Conservation (phyloP, 805 yeast genomes). For the Cyberlindnera nakhonratchasimensis region DNA sequence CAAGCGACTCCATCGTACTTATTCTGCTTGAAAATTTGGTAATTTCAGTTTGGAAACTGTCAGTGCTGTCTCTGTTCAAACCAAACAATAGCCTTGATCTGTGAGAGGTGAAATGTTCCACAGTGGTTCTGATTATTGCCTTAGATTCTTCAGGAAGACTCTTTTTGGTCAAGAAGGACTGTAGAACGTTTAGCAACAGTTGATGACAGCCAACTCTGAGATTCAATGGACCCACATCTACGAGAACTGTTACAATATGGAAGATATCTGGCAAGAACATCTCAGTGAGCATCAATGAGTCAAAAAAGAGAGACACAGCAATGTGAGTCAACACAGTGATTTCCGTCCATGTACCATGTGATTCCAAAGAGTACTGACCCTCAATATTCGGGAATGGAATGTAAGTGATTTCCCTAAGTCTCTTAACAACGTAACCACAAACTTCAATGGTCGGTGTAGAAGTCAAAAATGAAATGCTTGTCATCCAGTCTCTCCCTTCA, state of each 20-base stretch:
- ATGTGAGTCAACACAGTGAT: constrained; percentile 63
- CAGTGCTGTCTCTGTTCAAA: constrained; percentile 50
- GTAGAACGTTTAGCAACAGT: constrained; percentile 62
- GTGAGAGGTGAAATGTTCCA: constrained; percentile 45
- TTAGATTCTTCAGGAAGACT: constrained; percentile 40
- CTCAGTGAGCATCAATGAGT: constrained; percentile 57
- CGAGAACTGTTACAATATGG: constrained; percentile 57
- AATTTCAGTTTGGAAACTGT: constrained; percentile 33
- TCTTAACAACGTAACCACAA: constrained; percentile 58
- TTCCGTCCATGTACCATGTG: constrained; percentile 65
- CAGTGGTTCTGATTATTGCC: constrained; percentile 43
- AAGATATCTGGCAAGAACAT: constrained; percentile 69
- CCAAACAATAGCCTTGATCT: constrained; percentile 69
- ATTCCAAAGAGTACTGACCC: constrained; percentile 43
- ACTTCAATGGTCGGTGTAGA: constrained; percentile 68
- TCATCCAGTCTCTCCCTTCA: constrained; percentile 68
- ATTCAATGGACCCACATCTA: constrained; percentile 48
- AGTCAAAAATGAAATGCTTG: constrained; percentile 57
- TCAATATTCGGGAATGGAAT: constrained; percentile 42
- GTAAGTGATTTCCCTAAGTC: constrained; percentile 53
- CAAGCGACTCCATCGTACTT: constrained; percentile 52
- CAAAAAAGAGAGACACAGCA: constrained; percentile 65
- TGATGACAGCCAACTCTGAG: constrained; percentile 61
- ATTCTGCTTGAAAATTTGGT: constrained; percentile 38
- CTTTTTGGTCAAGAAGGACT: constrained; percentile 60